Evolutionary conservation across 2,329 filamentous ascomycete genomes (phyloP), one percentile per base, ranked within the genome.

Genomic region (Mycosphaerella sp.): DNA sequence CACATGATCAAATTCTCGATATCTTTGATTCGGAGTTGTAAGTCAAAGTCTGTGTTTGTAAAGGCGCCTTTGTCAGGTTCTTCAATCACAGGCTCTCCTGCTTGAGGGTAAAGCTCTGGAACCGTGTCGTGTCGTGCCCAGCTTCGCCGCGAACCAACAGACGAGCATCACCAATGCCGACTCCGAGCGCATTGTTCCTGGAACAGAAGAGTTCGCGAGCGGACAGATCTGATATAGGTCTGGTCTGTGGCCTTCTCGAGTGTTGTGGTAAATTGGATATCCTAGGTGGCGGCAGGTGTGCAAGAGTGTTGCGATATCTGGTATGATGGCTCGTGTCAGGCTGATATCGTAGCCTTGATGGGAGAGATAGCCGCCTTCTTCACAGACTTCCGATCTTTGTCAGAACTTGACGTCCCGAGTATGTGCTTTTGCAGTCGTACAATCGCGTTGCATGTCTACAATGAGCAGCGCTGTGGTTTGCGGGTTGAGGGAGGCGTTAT

Each of bases 91-190:
- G 74, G 70, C 57, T 80, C 77, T 2, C 67, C 68, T 1, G 66
- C 64, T 13, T 73, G 49, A 12, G 77, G 77, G 50, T 72, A 73
- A 28, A 80, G 64, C 57, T 82, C 79, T 6, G 73, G 66, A 14
- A 82, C 72, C 27, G 75, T 80, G 41, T 78, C 79, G 59, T 82
- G 79, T 78, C 79, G 59, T 82, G 79, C 0, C 80, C 80, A 17
- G 68, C 60, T 58, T 82, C 76, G 0, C 80, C 80, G 16, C 79
- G 75, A 18, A 83, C 69, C 3, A 84, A 66, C 2, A 82, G 71
- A n/a, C 76, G 74, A 12, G 55, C 65, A 9, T 74, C 72, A 3
- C 73, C 75, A 41, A 82, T 80, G 0, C 75, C 75, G n/a, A 77
- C 59, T 6, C 72, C 70, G 0, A 71, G 71, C 4, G 70, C 58